Evolutionary conservation across 306 rosid species (phyloP), one percentile per base, ranked within the genome.

Genomic region (Senna tora): DNA sequence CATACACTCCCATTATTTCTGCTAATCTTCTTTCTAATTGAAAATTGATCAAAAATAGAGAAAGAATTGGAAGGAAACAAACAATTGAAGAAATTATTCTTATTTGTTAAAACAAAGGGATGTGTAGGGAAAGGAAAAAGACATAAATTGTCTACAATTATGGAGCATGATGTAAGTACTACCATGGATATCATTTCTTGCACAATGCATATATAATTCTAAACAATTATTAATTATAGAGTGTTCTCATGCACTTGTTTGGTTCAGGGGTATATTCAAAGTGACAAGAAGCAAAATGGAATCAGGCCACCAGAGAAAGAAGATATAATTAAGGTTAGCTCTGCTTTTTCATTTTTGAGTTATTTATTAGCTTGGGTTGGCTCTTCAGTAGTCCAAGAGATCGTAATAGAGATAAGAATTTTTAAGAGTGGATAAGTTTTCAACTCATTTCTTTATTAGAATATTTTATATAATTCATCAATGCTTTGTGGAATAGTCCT

Each of bases 241-340:
- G 39, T 67, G 9, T 39, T 15, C 42, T 41, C 74, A 69, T 56
- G 75, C 7, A 50, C 34, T 51, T n/a, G 60, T 53, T 32, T 52
- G 41, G 22, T 76, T 73, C 46, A 17, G 16, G 50, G 70, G 54
- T 25, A 72, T 28, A 70, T 78, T 47, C 77, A 43, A 46, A 15
- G 73, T 39, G 68, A 66, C 42, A 20, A 64, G 77, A 78, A 65
- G 84, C 73, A 69, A 75, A 82, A 69, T 36, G 69, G 79, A 75
- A 81, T 69, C 55, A 45, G 55, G 61, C 71, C 20, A 83, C 55
- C 59, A 25, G 38, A 67, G 75, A 17, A 76, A 68, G 72, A 64
- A 45, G 67, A 9, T 38, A 62, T 62, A 38, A 11, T 62, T 67
- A 60, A 62, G 14, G 54, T 32, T 71, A 61, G 4, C 73, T 54